A percentile compares a stretch with the other conserved stretches of the same genome.
These are phyloP conservation scores for Coniochaeta ligniaria DNA, from an alignment of 2,329 filamentous ascomycete genomes.

Conservation along the genomic window DNA sequence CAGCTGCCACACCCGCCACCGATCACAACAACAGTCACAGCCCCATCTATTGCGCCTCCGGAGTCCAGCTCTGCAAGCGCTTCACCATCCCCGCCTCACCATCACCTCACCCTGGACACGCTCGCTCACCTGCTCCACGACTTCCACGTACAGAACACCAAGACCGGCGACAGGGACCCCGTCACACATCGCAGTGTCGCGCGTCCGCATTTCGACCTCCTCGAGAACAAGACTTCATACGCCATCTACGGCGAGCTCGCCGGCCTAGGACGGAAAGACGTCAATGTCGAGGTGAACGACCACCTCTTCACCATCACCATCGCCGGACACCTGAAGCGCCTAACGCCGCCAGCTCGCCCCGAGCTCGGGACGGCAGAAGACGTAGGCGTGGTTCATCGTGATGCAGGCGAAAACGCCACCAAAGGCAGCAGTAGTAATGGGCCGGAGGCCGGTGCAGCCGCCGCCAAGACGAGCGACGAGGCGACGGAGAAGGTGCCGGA, in stretches of 20 bases:
- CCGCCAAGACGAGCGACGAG: neutral
- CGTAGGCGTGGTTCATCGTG: slow-evolving; percentile 1
- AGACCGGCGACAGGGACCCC: neutral
- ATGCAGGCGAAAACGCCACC: neutral
- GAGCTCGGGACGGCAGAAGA: neutral
- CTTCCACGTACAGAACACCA: slow-evolving; percentile 3
- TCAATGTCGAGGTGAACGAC: slow-evolving; percentile 9
- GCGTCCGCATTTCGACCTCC: slow-evolving; percentile 9
- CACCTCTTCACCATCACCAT: slow-evolving; percentile 9
- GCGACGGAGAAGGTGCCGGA: slow-evolving; percentile 1
- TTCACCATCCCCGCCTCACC: neutral
- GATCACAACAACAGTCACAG: slow-evolving; percentile 3
- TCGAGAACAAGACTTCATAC: slow-evolving; percentile 6
- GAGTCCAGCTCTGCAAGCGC: neutral
- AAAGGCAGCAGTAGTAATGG: neutral
- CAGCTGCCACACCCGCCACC: neutral
- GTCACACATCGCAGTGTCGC: neutral
- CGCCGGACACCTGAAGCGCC: slow-evolving; percentile 3
- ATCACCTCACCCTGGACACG: slow-evolving; percentile 2
- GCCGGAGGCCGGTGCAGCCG: neutral
- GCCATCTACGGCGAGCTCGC: slow-evolving; percentile 10
- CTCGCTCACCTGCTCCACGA: slow-evolving; percentile 8
- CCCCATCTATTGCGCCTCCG: neutral
- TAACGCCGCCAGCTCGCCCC: neutral
- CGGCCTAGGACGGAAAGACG: slow-evolving; percentile 2